Evolutionary conservation across 768 basidiomycete species (phyloP), one percentile per base, ranked within the genome.

Genomic region (Lactifluus hygrophoroides): DNA sequence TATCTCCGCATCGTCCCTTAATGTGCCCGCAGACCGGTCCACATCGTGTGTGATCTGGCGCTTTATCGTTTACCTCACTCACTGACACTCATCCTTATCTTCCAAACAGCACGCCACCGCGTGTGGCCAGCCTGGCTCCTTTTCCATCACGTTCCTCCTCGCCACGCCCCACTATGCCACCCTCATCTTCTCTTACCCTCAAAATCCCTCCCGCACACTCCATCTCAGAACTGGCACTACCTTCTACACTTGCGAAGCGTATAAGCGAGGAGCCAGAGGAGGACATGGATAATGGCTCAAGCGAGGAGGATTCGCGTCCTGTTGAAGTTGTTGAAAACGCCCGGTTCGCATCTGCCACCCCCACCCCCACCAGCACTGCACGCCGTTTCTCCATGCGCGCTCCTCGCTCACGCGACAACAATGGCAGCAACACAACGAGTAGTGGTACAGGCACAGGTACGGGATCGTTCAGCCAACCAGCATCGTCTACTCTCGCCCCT

Each of bases 201-300:
- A 45, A 66, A 19, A 70, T 84, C 56, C 82, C 80, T 0, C 78
- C 82, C 0, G 77, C 82, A 3, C 83, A 84, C 57, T 71, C 79
- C 32, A 77, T 80, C 49, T 67, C 71, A 8, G 76, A 77, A 14
- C 61, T 68, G 40, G 68, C 66, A 8, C 66, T 72, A 65, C 74
- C 64, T 0, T 62, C 65, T 14, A 74, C 62, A 69, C 71, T 63
- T 59, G 69, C 37, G 49, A 35, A 61, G 14, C 54, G 49, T 37
- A 60, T 64, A 48, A 53, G 47, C n/a, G 59, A 68, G 30, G 66
- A 64, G 42, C 45, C 63, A 0, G 65, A 67, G 62, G 30, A n/a
- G n/a, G n/a, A 62, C 16, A n/a, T 47, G 48, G 57, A 61, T 45
- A 49, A 52, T 32, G 43, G 19, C 9, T 51, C 56, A 10, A 54